Conservation (phyloP, 352 stramenopile species). For the Phytophthora pini region DNA sequence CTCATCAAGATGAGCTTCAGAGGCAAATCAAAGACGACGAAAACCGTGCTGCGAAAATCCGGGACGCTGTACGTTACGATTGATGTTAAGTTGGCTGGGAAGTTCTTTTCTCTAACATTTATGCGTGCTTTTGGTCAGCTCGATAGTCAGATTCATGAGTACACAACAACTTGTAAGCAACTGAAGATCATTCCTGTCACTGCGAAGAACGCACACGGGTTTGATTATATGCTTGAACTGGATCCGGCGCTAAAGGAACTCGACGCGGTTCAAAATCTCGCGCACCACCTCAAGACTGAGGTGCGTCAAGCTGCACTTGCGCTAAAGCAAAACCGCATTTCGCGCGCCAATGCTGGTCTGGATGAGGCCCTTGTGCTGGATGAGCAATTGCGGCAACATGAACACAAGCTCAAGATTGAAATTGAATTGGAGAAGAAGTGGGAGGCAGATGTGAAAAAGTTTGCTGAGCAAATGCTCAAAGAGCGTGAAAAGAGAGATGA, state of each 20-base stretch:
- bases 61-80: conserved; percentile 55
- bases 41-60: conserved; percentile 69
- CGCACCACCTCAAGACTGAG: conserved; percentile 68
- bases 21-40: conserved; percentile 69
- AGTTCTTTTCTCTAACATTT: conserved; percentile 2
- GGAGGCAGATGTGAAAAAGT: conserved; percentile 55
- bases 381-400: conserved; percentile 57
- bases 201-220: conserved; percentile 81
- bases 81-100: not conserved
- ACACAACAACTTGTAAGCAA: conserved; percentile 75
- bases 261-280: conserved; percentile 58
- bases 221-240: conserved; percentile 80
- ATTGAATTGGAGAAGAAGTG: conserved; percentile 57
- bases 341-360: conserved; percentile 60
- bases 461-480: conserved; percentile 57
- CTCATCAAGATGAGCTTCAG: conserved; percentile 66
- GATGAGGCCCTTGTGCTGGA: conserved; percentile 66
- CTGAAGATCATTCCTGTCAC: conserved; percentile 90
- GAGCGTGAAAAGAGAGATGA: conserved; percentile 59
- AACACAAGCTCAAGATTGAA: conserved; percentile 61
- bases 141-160: conserved; percentile 73
- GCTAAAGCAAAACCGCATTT: conserved; percentile 71
- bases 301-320: conserved; percentile 57
- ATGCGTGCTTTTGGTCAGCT: conserved; percentile 42
- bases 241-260: conserved; percentile 70